These are phyloP conservation scores for Linum trigynum DNA, from an alignment of 345 rosid genomes.

Conservation along the genomic window DNA sequence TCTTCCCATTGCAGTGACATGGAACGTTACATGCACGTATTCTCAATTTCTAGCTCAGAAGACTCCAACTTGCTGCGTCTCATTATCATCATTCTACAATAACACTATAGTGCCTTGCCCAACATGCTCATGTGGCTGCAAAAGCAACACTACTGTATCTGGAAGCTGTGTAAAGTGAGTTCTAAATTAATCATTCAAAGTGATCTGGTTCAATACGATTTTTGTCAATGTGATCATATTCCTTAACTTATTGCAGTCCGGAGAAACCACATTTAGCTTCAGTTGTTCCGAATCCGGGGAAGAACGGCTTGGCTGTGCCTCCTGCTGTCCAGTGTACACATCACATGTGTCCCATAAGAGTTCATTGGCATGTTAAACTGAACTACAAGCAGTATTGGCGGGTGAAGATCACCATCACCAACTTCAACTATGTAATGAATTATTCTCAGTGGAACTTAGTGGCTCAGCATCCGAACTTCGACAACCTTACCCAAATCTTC, in stretches of 20 bases:
- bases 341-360: slow-evolving; percentile 92
- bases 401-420: slow-evolving; percentile 62
- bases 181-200: slow-evolving; percentile 1
- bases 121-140: slow-evolving; percentile 82
- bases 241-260: slow-evolving; percentile 33
- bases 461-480: slow-evolving; percentile 74
- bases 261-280: slow-evolving; percentile 50
- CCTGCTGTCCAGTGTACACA: slow-evolving; percentile 60
- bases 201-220: background rate
- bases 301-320: slow-evolving; percentile 37
- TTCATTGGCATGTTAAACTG: slow-evolving; percentile 84
- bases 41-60: slow-evolving; percentile 73
- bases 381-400: slow-evolving; percentile 87
- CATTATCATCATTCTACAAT: slow-evolving; percentile 81
- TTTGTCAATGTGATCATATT: background rate
- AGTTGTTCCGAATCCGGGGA: slow-evolving; percentile 38
- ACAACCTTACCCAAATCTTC: slow-evolving; percentile 60
- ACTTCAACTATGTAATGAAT: slow-evolving; percentile 77
- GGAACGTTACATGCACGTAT: slow-evolving; percentile 84
- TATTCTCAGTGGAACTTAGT: slow-evolving; percentile 77
- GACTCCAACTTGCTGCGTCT: slow-evolving; percentile 81
- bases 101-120: slow-evolving; percentile 67
- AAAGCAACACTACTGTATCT: slow-evolving; percentile 30
- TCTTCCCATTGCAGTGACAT: slow-evolving; percentile 55
- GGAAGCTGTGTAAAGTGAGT: slow-evolving; percentile 75